These are phyloP conservation scores for Barbatosphaeria neglecta DNA, from an alignment of 495 filamentous ascomycete species.

Conservation along the genomic window DNA sequence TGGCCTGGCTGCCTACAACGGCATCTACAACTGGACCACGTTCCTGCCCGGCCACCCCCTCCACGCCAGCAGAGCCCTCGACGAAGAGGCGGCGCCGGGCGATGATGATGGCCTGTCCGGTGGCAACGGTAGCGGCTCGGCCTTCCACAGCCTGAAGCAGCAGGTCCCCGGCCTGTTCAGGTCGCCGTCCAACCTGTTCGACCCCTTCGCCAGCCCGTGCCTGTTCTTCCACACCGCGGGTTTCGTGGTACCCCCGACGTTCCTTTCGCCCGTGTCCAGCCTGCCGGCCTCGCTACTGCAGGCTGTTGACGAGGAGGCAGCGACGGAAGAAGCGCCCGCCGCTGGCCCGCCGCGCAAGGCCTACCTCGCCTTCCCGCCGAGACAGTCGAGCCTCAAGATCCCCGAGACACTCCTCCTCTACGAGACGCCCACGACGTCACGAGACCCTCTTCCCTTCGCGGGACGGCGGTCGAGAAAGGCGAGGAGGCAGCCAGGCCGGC, in stretches of 20 bases:
- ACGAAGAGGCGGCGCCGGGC: background rate
- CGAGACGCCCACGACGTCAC: constrained; percentile 9
- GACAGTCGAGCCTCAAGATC: constrained; percentile 19
- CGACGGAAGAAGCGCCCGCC: constrained; percentile 1
- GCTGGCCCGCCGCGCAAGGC: constrained; percentile 11
- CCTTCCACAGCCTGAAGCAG: constrained; percentile 13
- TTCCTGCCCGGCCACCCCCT: constrained; percentile 33
- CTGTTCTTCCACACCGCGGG: constrained; percentile 41
- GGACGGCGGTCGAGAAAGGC: background rate
- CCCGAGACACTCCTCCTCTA: constrained; percentile 25
- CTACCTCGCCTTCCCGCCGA: constrained; percentile 24
- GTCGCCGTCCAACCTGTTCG: constrained; percentile 30
- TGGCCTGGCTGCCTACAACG: constrained; percentile 36
- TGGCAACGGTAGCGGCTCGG: background rate
- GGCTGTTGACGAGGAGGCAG: constrained; percentile 1
- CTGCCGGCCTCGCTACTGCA: background rate
- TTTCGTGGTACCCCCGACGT: constrained; percentile 24
- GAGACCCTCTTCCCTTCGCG: constrained; percentile 1
- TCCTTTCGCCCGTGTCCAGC: constrained; percentile 11
- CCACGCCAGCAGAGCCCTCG: constrained; percentile 10
- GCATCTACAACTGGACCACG: constrained; percentile 43
- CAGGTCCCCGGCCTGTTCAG: constrained; percentile 24
- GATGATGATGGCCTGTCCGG: background rate
- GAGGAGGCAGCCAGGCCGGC: no score
- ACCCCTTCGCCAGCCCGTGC: constrained; percentile 39